These are phyloP conservation scores for Pilatotrama ljubarskyi DNA, from an alignment of 768 basidiomycete species.

Conservation along the genomic window DNA sequence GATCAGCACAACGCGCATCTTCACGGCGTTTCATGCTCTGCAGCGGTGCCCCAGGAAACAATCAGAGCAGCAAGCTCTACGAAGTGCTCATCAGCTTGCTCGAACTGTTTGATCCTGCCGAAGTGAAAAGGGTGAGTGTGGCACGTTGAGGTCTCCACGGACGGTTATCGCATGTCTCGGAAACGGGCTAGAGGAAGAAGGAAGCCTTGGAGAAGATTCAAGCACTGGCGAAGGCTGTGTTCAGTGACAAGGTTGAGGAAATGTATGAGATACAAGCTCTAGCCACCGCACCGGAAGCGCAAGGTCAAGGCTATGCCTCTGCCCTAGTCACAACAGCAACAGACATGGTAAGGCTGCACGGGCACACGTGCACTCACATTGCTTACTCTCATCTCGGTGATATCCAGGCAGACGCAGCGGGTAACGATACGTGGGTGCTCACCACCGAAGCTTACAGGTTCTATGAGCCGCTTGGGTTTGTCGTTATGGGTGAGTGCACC, in stretches of 20 bases:
- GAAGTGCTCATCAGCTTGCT: not conserved
- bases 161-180: too few relatives aligned
- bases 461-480: constrained; percentile 22
- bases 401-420: constrained; percentile 17
- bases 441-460: constrained; percentile 18
- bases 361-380: not conserved
- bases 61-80: not conserved
- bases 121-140: not conserved
- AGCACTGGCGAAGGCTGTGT: not conserved
- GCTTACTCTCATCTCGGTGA: too few relatives aligned
- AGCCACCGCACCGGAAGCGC: constrained; percentile 10
- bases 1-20: not conserved
- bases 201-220: not conserved
- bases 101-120: not conserved
- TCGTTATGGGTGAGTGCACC: not conserved
- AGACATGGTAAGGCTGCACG: not conserved
- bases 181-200: not conserved
- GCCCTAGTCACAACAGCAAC: constrained; percentile 12
- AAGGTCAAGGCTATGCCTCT: constrained; percentile 20
- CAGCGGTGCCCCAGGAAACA: not conserved
- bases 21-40: not conserved
- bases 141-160: too few relatives aligned
- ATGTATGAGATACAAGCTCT: constrained; percentile 19
- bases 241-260: not conserved
- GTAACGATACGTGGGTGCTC: constrained; percentile 12